phyloP scores from a whole-genome alignment of 768 basidiomycete species.

The Pisolithus tinctorius region DNA sequence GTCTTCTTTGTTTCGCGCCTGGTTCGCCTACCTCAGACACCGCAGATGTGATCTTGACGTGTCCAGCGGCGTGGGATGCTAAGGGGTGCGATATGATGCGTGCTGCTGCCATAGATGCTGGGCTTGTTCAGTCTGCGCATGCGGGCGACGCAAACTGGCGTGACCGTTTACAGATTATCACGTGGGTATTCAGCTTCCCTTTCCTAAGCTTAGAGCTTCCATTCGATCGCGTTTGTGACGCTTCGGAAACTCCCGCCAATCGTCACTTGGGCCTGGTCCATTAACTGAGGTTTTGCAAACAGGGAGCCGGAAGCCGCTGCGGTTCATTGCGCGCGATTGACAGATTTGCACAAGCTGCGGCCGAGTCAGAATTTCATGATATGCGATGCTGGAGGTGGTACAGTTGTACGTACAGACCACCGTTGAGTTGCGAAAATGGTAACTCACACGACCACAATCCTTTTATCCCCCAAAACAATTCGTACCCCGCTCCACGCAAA shows the following conservation, averaged over 20 bases:
- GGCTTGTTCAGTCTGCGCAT: constrained; percentile 64
- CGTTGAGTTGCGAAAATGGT: neutral
- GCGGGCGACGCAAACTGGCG: constrained; percentile 73
- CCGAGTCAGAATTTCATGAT: constrained; percentile 85
- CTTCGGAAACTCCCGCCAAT: neutral
- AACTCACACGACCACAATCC: neutral
- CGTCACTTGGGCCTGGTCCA: neutral
- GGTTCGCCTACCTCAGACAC: constrained; percentile 40
- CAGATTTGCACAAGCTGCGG: constrained; percentile 70
- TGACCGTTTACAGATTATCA: constrained; percentile 79
- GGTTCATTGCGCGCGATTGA: constrained; percentile 79
- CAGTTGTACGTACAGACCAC: constrained; percentile 39
- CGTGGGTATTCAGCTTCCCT: constrained; percentile 29
- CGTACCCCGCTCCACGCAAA: neutral
- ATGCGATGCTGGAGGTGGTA: constrained; percentile 88
- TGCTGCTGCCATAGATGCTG: constrained; percentile 74
- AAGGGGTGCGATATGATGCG: constrained; percentile 83
- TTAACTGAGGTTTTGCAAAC: constrained; percentile 7
- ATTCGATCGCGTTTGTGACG: neutral
- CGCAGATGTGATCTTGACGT: constrained; percentile 81
- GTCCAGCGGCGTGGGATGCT: constrained; percentile 89
- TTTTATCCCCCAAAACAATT: neutral
- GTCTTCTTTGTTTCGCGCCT: neutral
- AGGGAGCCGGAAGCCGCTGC: constrained; percentile 83
- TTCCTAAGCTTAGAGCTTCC: neutral